These are phyloP conservation scores for Radiomyces spectabilis DNA, from an alignment of 192 early-diverging fungal genomes.

Conservation along the genomic window DNA sequence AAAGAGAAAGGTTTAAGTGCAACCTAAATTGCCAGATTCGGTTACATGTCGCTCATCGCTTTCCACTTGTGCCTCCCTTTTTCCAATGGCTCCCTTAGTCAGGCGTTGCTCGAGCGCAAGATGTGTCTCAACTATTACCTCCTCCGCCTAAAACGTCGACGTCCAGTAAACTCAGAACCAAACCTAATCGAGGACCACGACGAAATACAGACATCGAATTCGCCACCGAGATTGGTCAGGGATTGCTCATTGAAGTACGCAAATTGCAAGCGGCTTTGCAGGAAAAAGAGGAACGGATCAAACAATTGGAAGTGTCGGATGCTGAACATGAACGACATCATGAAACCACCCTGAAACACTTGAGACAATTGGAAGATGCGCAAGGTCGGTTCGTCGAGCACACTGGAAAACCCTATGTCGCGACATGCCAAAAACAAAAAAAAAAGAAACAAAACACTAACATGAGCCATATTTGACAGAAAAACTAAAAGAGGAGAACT, in stretches of 20 bases:
- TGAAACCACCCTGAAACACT: constrained; percentile 35
- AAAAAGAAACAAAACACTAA: not conserved
- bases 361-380: constrained; percentile 36
- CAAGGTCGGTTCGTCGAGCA: no score
- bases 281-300: constrained; percentile 31
- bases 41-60: no score
- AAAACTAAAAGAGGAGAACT: constrained; percentile 43
- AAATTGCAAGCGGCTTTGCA: constrained; percentile 32
- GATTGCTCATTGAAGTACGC: constrained; percentile 30
- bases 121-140: no score
- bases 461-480: constrained; percentile 23
- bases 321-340: constrained; percentile 40
- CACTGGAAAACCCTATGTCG: no score
- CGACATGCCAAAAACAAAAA: not conserved
- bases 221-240: constrained; percentile 37
- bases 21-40: no score
- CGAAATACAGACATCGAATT: constrained; percentile 26
- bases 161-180: constrained; percentile 18
- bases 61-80: no score
- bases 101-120: no score
- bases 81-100: no score
- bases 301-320: constrained; percentile 34
- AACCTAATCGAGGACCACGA: not conserved
- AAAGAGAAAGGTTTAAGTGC: no score
- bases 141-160: constrained; percentile 17